phyloP scores from a whole-genome alignment of 192 early-diverging fungal species.

The Funneliformis mosseae region DNA sequence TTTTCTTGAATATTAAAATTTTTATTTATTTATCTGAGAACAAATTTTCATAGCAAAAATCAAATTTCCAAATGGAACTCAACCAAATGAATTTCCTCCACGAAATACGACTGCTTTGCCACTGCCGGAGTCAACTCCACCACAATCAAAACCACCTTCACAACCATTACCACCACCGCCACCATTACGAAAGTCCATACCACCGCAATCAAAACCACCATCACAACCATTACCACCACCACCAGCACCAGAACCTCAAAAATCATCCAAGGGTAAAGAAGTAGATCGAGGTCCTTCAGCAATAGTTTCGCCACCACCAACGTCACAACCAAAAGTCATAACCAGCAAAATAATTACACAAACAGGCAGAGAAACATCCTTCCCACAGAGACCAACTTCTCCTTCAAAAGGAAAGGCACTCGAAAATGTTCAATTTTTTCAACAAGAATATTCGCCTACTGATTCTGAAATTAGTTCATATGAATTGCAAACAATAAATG shows the following conservation, averaged over 20 bases:
- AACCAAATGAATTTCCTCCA: neutral
- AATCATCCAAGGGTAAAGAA: neutral
- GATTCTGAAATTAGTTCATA: neutral
- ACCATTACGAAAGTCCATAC: neutral
- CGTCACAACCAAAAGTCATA: neutral
- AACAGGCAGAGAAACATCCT: too few relatives aligned
- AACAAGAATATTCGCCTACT: neutral
- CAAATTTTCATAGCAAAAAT: neutral
- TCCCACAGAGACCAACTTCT: neutral
- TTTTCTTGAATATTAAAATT: too few relatives aligned
- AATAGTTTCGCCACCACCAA: neutral
- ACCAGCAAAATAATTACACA: neutral
- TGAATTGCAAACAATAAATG: neutral
- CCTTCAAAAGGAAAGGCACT: neutral
- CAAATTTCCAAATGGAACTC: neutral
- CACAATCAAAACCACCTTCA: neutral
- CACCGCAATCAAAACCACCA: neutral
- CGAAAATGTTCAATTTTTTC: neutral
- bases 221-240: neutral
- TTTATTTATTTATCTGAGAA: too few relatives aligned
- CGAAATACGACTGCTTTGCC: neutral
- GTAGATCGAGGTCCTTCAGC: neutral
- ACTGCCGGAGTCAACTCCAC: neutral
- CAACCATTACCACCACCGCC: too few relatives aligned
- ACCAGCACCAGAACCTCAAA: neutral